phyloP scores from a whole-genome alignment of 2,329 filamentous ascomycete species.

The Diaporthe ampelina region DNA sequence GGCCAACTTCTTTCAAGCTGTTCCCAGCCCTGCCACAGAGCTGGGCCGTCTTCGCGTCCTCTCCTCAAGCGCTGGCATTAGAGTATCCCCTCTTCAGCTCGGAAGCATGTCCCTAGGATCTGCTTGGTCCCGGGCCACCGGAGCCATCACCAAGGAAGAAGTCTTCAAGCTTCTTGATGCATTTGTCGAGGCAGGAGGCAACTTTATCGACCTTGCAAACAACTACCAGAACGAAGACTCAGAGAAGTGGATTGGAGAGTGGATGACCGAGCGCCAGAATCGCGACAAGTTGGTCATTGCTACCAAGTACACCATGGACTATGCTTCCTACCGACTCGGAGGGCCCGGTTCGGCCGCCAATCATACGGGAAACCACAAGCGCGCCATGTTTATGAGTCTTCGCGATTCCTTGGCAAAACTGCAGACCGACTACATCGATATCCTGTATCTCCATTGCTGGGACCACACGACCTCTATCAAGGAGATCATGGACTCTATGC shows the following conservation, averaged over 20 bases:
- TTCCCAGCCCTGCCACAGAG: constrained; percentile 60
- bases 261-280: constrained; percentile 75
- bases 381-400: constrained; percentile 13
- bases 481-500: constrained; percentile 78
- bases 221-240: constrained; percentile 76
- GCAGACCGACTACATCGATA: constrained; percentile 23
- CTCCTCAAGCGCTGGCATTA: constrained; percentile 73
- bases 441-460: constrained; percentile 75
- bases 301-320: constrained; percentile 74
- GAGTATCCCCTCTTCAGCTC: constrained; percentile 76
- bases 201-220: constrained; percentile 81
- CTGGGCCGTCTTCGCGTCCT: constrained; percentile 76
- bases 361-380: constrained; percentile 25
- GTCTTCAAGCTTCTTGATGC: constrained; percentile 75
- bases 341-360: neutral
- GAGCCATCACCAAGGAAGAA: constrained; percentile 74
- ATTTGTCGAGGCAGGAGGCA: constrained; percentile 70
- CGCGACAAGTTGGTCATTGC: constrained; percentile 77
- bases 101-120: constrained; percentile 48
- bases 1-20: constrained; percentile 1
- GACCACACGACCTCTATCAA: constrained; percentile 75
- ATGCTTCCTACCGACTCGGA: constrained; percentile 54
- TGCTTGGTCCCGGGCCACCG: constrained; percentile 27
- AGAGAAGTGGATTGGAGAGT: constrained; percentile 77
- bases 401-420: constrained; percentile 24